These are phyloP conservation scores for Recurvomyces mirabilis DNA, from an alignment of 495 filamentous ascomycete genomes.

Conservation along the genomic window DNA sequence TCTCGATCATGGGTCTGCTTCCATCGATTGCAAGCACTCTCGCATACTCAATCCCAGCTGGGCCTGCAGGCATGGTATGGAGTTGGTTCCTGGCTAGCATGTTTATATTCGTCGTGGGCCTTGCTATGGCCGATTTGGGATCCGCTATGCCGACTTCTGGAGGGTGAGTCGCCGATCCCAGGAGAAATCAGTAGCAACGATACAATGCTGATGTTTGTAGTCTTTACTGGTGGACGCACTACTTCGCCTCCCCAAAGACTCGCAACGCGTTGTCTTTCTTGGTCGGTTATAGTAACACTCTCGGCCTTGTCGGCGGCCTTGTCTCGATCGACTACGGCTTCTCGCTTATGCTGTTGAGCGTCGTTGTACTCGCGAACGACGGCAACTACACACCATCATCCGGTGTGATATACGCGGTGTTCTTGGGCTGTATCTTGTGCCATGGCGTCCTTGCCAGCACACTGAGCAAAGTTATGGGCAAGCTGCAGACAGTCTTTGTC, in stretches of 20 bases:
- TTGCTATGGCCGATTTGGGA: constrained; percentile 60
- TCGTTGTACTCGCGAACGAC: constrained; percentile 51
- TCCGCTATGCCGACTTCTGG: constrained; percentile 61
- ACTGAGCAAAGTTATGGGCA: constrained; percentile 50
- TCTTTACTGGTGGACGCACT: constrained; percentile 63
- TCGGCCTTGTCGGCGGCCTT: constrained; percentile 52
- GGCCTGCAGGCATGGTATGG: constrained; percentile 62
- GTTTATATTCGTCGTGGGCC: constrained; percentile 54
- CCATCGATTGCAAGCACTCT: constrained; percentile 58
- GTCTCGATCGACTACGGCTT: constrained; percentile 36
- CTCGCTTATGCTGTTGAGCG: constrained; percentile 31
- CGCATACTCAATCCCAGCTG: constrained; percentile 53
- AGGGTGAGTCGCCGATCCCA: constrained; percentile 18
- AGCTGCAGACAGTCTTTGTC: constrained; percentile 53
- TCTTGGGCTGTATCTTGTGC: constrained; percentile 44
- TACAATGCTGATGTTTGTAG: constrained; percentile 22
- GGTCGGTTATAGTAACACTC: constrained; percentile 61
- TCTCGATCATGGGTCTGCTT: constrained; percentile 63
- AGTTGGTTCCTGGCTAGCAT: constrained; percentile 52
- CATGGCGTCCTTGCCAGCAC: constrained; percentile 50
- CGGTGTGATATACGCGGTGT: constrained; percentile 52
- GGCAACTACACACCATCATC: constrained; percentile 51
- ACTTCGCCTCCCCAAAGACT: constrained; percentile 47
- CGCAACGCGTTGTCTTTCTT: constrained; percentile 56
- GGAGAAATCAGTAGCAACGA: no score